These are phyloP conservation scores for Eucalyptus tenuipes DNA, from an alignment of 345 rosid species.

Conservation along the genomic window DNA sequence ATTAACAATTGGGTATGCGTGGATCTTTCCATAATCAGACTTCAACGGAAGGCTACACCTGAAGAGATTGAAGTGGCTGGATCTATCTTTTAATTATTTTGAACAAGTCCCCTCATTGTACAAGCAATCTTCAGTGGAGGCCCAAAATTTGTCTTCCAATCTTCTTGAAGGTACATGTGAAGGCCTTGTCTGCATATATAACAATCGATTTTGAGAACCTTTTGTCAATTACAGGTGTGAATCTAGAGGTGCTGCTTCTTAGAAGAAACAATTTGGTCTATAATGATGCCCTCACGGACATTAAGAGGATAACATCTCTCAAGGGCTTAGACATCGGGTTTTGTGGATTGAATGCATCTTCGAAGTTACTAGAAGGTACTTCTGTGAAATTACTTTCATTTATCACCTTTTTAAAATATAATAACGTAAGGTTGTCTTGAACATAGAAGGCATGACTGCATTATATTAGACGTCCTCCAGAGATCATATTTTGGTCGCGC, in stretches of 20 bases:
- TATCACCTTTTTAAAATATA: too few species aligned
- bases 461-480: too few species aligned
- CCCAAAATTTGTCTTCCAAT: neutral
- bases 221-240: too few species aligned
- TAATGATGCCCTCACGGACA: too few species aligned
- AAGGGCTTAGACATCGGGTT: accelerated
- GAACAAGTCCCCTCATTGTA: neutral
- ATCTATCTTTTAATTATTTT: neutral
- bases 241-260: too few species aligned
- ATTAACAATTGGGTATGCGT: neutral
- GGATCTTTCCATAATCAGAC: neutral
- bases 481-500: too few species aligned
- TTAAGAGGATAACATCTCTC: too few species aligned
- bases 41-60: neutral
- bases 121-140: neutral
- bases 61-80: neutral
- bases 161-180: neutral
- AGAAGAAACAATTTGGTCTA: accelerated
- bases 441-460: too few species aligned
- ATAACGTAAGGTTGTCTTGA: too few species aligned
- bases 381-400: too few species aligned
- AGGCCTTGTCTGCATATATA: neutral
- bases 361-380: too few species aligned
- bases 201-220: neutral
- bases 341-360: too few species aligned